phyloP scores from a whole-genome alignment of 2,329 filamentous ascomycete genomes.

The Aurifilum marmelostoma region DNA sequence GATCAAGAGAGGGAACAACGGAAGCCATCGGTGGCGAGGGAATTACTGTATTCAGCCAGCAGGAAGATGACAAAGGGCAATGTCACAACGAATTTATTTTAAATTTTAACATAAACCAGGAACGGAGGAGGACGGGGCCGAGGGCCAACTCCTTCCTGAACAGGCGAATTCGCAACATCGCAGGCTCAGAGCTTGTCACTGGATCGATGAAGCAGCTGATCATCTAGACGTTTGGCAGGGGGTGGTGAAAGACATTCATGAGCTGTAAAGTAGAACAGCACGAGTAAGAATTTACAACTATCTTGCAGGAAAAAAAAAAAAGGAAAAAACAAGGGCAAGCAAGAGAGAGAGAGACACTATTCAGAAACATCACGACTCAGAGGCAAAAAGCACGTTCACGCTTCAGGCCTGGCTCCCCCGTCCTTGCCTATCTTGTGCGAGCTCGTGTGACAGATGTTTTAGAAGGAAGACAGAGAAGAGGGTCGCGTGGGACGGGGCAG shows the following conservation, averaged over 20 bases:
- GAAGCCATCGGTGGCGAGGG: background rate
- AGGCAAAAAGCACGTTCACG: background rate
- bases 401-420: background rate
- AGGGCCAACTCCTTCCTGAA: constrained; percentile 12
- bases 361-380: background rate
- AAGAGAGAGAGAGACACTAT: background rate
- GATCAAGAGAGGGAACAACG: background rate
- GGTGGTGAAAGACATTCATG: no score
- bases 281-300: no score
- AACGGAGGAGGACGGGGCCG: constrained; percentile 3
- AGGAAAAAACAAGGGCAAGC: no score
- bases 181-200: background rate
- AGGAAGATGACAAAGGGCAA: background rate
- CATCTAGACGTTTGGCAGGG: no score
- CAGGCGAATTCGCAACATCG: background rate
- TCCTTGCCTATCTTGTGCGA: background rate
- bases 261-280: no score
- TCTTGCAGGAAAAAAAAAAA: background rate
- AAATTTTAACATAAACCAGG: background rate
- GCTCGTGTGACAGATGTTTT: background rate
- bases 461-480: background rate
- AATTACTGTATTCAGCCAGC: background rate
- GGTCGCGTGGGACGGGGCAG: background rate
- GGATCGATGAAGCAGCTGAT: background rate
- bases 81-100: background rate